phyloP scores from a whole-genome alignment of 1,284 basidiomycete species.

The Trametes versicolor region DNA sequence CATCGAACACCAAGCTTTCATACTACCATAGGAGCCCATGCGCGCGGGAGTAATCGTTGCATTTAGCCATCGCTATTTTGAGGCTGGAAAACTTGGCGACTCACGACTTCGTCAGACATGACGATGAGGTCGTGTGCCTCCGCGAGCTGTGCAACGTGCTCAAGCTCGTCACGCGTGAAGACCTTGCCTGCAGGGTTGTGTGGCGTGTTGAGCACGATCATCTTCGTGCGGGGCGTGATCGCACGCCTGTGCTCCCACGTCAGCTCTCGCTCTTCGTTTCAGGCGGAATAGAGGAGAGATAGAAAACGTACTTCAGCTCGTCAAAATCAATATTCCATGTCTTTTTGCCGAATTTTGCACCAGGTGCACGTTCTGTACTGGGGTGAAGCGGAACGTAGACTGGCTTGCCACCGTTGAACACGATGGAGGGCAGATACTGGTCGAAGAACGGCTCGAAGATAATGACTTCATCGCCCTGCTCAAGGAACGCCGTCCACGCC shows the following conservation, averaged over 20 bases:
- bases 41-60: background rate
- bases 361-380: constrained; percentile 53
- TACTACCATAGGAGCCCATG: constrained; percentile 64
- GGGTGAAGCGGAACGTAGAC: constrained; percentile 96
- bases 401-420: constrained; percentile 92
- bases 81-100: constrained; percentile 40
- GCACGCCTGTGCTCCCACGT: constrained; percentile 60
- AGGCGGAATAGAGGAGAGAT: background rate
- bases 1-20: constrained; percentile 92
- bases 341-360: constrained; percentile 68
- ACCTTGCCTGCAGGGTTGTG: constrained; percentile 98
- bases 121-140: constrained; percentile 94
- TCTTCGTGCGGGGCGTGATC: constrained; percentile 88
- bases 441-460: constrained; percentile 99
- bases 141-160: constrained; percentile 86
- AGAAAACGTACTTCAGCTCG: constrained; percentile 70
- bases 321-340: constrained; percentile 90
- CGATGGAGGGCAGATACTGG: constrained; percentile 92
- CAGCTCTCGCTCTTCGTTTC: background rate
- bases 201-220: constrained; percentile 94
- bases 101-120: constrained; percentile 94
- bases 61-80: no score
- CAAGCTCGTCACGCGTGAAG: constrained; percentile 85
- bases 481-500: constrained; percentile 87
- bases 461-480: constrained; percentile 95